A percentile compares a stretch with the other conserved stretches of the same genome.
Conservation (phyloP, 768 basidiomycete genomes). For the Ramaria rubella region DNA sequence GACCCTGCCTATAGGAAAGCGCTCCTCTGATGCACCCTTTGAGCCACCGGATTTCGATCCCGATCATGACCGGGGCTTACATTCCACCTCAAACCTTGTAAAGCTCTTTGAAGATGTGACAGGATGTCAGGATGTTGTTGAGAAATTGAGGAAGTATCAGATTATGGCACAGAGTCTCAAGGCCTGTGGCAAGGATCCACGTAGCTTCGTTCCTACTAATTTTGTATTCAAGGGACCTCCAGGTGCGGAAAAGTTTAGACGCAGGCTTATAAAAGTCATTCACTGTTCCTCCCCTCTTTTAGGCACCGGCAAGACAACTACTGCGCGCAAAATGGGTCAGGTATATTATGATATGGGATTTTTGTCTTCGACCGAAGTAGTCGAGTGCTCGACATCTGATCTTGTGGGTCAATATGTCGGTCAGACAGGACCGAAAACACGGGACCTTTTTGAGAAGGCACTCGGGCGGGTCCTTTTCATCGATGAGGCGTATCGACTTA, state of each 20-base stretch:
- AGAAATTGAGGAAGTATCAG: slow-evolving; percentile 47
- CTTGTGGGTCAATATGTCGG: slow-evolving; percentile 65
- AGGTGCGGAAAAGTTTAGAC: slow-evolving; percentile 31
- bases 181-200: slow-evolving; percentile 34
- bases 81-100: slow-evolving; percentile 43
- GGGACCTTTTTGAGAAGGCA: slow-evolving; percentile 53
- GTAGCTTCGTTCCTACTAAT: slow-evolving; percentile 50
- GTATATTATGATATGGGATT: slow-evolving; percentile 62
- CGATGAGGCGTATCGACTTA: slow-evolving; percentile 64
- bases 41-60: slow-evolving; percentile 55
- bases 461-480: slow-evolving; percentile 64
- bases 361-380: slow-evolving; percentile 42
- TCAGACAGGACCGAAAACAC: slow-evolving; percentile 64
- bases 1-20: slow-evolving; percentile 18
- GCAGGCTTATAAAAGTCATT: neutral
- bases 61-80: slow-evolving; percentile 43
- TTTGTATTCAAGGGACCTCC: slow-evolving; percentile 73
- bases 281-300: too few relatives aligned
- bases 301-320: slow-evolving; percentile 63
- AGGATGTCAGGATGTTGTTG: slow-evolving; percentile 49
- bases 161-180: slow-evolving; percentile 40
- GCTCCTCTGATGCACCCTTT: slow-evolving; percentile 25
- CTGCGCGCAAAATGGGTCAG: slow-evolving; percentile 54
- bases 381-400: slow-evolving; percentile 65
- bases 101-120: slow-evolving; percentile 59